These are phyloP conservation scores for Podaxis carcinomalis DNA, from an alignment of 768 basidiomycete species.

Conservation along the genomic window DNA sequence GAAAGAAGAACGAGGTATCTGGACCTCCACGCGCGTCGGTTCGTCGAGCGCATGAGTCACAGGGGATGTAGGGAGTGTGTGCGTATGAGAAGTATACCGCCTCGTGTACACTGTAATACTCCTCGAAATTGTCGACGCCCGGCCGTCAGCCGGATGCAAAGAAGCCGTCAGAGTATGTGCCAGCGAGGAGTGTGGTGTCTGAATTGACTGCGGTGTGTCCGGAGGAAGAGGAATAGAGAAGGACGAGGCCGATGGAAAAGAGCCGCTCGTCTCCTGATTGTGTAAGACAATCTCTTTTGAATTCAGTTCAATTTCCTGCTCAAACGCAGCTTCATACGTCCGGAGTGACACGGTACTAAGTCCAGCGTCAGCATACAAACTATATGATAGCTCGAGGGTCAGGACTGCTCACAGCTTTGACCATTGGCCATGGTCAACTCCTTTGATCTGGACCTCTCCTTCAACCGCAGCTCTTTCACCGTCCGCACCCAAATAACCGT, in stretches of 20 bases:
- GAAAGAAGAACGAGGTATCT: conserved; percentile 71
- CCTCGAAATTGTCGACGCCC: conserved; percentile 40
- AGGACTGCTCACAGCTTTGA: conserved; percentile 59
- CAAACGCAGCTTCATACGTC: conserved; percentile 60
- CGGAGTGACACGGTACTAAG: conserved; percentile 61
- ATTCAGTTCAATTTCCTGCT: conserved; percentile 63
- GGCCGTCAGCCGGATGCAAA: conserved; percentile 46
- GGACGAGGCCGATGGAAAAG: conserved; percentile 61
- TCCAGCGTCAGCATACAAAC: conserved; percentile 8
- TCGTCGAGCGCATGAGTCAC: conserved; percentile 52
- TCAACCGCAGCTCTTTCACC: conserved; percentile 81
- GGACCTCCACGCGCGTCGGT: conserved; percentile 65
- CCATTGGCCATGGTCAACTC: conserved; percentile 53
- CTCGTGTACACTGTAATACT: conserved; percentile 66
- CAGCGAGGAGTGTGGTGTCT: conserved; percentile 70
- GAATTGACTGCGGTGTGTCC: conserved; percentile 82
- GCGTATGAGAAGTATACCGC: conserved; percentile 66
- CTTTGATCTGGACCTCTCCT: conserved; percentile 86
- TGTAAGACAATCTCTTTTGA: conserved; percentile 53
- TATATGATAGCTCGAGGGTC: neutral
- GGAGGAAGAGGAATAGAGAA: conserved; percentile 76
- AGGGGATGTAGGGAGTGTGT: conserved; percentile 53
- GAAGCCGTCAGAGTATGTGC: conserved; percentile 67
- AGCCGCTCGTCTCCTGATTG: conserved; percentile 31
- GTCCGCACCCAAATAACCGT: conserved; percentile 80